Base-by-base conservation (phyloP, 768 basidiomycete species). In the Leccinum ochraceum region DNA sequence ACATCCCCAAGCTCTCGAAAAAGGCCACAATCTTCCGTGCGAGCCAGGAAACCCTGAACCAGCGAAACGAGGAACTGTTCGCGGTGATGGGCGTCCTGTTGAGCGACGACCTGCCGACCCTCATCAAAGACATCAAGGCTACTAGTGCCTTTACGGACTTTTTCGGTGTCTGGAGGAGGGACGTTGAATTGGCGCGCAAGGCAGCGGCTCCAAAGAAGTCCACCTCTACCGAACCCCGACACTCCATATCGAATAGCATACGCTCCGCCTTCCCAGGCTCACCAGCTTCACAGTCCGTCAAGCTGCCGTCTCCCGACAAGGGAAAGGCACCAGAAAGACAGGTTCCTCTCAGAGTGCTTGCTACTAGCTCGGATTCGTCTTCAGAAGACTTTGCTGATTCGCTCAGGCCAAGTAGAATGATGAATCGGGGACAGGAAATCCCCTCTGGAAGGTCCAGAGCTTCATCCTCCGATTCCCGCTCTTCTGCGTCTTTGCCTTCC, bases 101-200 rank as follows among this genome's bases (percentile, higher is more conserved):
- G 59, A 71, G 75, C 39, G 81, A 83, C 24, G 81, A 86, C 44
- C 79, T 89, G 53, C 91, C 92, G 16, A 78, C 80, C 1, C 78
- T 93, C 50, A 73, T 93, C 54, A 74, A 79, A 58, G 92, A 92
- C 59, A 79, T 94, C 57, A 80, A 89, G 42, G 76, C 76, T 17
- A 82, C 81, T 28, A 78, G 77, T 36, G 70, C 79, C 30, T 81
- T 90, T 44, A 84, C 84, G 3, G 87, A 92, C 69, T 94, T 93
- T 73, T 94, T 94, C 67, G 88, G 84, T 14, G 81, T 83, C 63
- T 93, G 92, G 92, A 78, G 86, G 61, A 76, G 86, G 42, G 92
- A 94, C 71, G 73, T 82, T 60, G 90, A 92, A 56, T 75, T 84
- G 20, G 78, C 78, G 28, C 77, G 79, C 61, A 85, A 81, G 67